Evolutionary conservation across 2,329 filamentous ascomycete species (phyloP).

Genomic region (Alternaria gansuensis): DNA sequence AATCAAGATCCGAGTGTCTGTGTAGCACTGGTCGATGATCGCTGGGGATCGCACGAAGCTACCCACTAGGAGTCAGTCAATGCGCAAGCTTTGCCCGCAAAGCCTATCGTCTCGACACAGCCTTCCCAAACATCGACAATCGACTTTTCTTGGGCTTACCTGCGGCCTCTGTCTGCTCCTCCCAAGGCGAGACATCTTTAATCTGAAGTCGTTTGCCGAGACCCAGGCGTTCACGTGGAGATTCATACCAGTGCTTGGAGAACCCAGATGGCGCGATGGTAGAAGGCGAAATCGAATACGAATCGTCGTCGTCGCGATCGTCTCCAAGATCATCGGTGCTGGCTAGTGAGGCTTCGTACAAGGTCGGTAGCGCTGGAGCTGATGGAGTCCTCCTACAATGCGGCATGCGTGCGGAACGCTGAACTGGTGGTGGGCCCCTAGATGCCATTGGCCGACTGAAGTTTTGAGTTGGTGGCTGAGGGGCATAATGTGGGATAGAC

Average conservation of each 20-base stretch:
- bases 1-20: neutral
- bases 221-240: constrained; percentile 50
- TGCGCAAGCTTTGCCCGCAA: constrained; percentile 17
- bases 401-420: constrained; percentile 18
- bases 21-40: constrained; percentile 1
- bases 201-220: constrained; percentile 49
- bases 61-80: constrained; percentile 16
- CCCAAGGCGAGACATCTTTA: constrained; percentile 48
- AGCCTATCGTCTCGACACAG: constrained; percentile 19
- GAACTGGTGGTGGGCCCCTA: constrained; percentile 17
- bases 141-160: constrained; percentile 46
- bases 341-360: constrained; percentile 46
- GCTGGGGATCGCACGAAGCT: constrained; percentile 16
- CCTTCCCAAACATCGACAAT: constrained; percentile 37
- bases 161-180: constrained; percentile 24
- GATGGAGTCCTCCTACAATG: constrained; percentile 27
- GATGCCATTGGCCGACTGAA: constrained; percentile 36
- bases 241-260: constrained; percentile 49
- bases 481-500: constrained; percentile 27
- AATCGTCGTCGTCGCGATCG: constrained; percentile 29
- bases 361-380: constrained; percentile 39
- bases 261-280: constrained; percentile 49
- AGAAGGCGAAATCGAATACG: constrained; percentile 40
- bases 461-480: constrained; percentile 32
- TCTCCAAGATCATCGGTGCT: constrained; percentile 30